Percentiles rank a stretch among this genome's conserved stretches.
Conservation (phyloP, 306 rosid species). For the Argentina anserina region DNA sequence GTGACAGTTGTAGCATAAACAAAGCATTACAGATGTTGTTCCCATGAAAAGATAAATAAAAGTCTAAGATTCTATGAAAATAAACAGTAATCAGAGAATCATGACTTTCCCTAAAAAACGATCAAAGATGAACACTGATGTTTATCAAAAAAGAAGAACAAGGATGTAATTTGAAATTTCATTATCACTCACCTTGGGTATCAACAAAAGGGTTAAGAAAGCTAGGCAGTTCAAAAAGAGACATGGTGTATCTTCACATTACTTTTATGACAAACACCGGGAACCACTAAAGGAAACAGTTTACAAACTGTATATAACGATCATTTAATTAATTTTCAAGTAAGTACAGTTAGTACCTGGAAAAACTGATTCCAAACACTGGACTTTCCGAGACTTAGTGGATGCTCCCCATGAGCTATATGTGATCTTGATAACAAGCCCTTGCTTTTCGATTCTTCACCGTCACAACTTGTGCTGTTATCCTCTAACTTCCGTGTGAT, state of each 20-base stretch:
- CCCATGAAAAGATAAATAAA: no score
- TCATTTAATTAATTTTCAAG: background rate
- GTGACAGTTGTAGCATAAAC: no score
- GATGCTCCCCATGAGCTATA: slow-evolving; percentile 92
- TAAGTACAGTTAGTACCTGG: slow-evolving; percentile 49
- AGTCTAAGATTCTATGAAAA: background rate
- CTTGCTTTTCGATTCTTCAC: slow-evolving; percentile 52
- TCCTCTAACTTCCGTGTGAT: slow-evolving; percentile 81
- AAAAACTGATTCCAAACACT: slow-evolving; percentile 97
- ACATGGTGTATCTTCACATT: background rate
- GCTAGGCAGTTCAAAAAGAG: background rate
- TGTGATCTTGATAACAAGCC: slow-evolving; percentile 84
- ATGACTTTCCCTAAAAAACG: background rate
- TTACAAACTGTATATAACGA: background rate
- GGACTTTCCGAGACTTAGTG: slow-evolving; percentile 93
- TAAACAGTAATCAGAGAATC: background rate
- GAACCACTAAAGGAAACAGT: background rate
- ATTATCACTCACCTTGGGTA: background rate
- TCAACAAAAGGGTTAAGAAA: background rate
- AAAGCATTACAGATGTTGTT: no score
- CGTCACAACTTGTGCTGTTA: slow-evolving; percentile 45
- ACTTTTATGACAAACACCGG: background rate
- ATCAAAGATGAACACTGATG: background rate
- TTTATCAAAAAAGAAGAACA: no score
- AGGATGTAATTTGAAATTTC: background rate